Percentiles rank a stretch among this genome's conserved stretches.
Conservation (phyloP, 208 protist genomes). For the Leishmania martiniquensis region DNA sequence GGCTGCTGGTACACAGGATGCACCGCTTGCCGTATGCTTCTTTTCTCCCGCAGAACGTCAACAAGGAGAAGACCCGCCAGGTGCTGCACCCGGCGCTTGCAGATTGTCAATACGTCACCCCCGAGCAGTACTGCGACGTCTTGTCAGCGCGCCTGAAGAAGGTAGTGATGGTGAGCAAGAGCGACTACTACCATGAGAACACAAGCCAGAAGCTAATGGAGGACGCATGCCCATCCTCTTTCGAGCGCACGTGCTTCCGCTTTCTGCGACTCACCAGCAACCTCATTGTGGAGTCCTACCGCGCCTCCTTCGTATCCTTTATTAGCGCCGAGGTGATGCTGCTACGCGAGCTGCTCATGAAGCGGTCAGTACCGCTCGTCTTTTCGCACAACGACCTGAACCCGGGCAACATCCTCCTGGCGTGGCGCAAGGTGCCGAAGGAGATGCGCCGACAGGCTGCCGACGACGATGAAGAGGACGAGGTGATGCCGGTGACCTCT, state of each 20-base stretch:
- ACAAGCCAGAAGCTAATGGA: slow-evolving; percentile 69
- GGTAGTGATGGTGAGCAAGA: slow-evolving; percentile 22
- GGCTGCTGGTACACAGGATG: slow-evolving; percentile 51
- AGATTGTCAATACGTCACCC: slow-evolving; percentile 17
- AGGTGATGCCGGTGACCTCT: slow-evolving; percentile 49
- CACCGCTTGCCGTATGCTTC: slow-evolving; percentile 52
- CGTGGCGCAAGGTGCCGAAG: slow-evolving; percentile 56
- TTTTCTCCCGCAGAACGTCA: slow-evolving; percentile 70
- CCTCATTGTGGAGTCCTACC: slow-evolving; percentile 46
- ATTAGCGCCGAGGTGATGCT: slow-evolving; percentile 54
- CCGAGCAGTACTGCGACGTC: slow-evolving; percentile 41
- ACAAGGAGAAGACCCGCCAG: slow-evolving; percentile 37
- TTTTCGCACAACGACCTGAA: slow-evolving; percentile 90
- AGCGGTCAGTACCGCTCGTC: slow-evolving; percentile 54
- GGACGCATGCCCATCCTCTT: slow-evolving; percentile 69
- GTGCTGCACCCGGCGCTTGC: slow-evolving; percentile 13
- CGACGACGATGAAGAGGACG: slow-evolving; percentile 42
- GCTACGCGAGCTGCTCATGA: slow-evolving; percentile 49
- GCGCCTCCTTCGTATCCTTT: slow-evolving; percentile 46
- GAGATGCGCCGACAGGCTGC: slow-evolving; percentile 26
- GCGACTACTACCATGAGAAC: slow-evolving; percentile 45
- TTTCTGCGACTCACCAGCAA: slow-evolving; percentile 68
- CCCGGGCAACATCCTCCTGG: slow-evolving; percentile 80
- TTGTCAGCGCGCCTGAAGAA: slow-evolving; percentile 31
- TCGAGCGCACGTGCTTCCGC: slow-evolving; percentile 77